Evolutionary conservation across 306 rosid species (phyloP).

Genomic region (Cucumis cinereus): DNA sequence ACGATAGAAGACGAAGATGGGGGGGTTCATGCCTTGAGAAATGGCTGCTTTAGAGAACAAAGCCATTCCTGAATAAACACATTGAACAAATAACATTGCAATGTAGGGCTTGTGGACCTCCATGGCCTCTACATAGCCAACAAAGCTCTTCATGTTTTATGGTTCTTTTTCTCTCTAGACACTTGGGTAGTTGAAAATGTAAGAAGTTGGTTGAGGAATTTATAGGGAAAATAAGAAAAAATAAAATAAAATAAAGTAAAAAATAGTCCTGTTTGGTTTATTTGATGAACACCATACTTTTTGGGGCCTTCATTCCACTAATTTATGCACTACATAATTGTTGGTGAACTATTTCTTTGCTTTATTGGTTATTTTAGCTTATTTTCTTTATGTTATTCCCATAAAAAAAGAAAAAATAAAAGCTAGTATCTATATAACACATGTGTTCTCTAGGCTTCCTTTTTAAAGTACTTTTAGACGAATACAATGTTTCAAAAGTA

Average conservation of each 20-base stretch:
- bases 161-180: background rate
- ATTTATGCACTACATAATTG: background rate
- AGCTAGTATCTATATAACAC: too few relatives aligned
- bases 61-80: conserved; percentile 82
- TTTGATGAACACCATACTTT: background rate
- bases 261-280: background rate
- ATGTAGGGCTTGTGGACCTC: conserved; percentile 44
- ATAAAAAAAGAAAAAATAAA: too few relatives aligned
- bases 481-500: too few relatives aligned
- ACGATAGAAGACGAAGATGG: conserved; percentile 77
- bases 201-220: background rate
- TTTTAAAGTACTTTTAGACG: too few relatives aligned
- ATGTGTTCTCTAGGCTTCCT: background rate
- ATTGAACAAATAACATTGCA: conserved; percentile 64
- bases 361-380: background rate
- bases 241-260: too few relatives aligned
- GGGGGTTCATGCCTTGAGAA: conserved; percentile 78
- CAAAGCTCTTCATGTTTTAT: conserved; percentile 23
- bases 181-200: background rate
- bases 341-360: background rate
- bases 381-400: background rate
- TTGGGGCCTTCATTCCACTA: background rate
- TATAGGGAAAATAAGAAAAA: background rate
- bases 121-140: conserved; percentile 6
- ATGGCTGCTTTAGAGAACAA: conserved; percentile 83